phyloP scores from a whole-genome alignment of 139 green algal species.

The Closterium sp. region DNA sequence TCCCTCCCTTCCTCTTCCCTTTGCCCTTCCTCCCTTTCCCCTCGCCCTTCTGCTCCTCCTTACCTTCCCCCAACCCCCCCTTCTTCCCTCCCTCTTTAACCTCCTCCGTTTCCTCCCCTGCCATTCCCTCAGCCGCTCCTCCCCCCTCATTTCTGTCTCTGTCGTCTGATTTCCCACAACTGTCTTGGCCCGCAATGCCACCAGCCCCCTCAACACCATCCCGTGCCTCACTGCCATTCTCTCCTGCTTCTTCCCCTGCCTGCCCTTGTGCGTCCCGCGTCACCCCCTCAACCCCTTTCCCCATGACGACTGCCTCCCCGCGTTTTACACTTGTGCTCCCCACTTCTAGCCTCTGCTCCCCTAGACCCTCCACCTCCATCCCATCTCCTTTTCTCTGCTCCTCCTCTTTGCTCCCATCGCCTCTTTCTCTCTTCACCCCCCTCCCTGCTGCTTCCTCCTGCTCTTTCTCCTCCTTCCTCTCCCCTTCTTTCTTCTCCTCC shows the following conservation, averaged over 20 bases:
- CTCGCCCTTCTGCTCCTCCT: constrained; percentile 11
- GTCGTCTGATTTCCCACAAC: not conserved
- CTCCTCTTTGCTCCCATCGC: too few species aligned
- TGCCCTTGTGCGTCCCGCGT: not conserved
- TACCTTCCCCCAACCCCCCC: not conserved
- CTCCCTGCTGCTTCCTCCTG: not conserved
- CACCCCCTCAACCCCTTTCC: too few species aligned
- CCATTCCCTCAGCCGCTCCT: not conserved
- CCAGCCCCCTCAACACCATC: not conserved
- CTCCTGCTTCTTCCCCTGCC: not conserved
- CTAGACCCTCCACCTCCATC: not conserved
- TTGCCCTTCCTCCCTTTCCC: constrained; percentile 24
- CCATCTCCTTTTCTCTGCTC: not conserved
- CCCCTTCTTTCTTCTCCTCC: not conserved
- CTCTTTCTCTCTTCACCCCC: not conserved
- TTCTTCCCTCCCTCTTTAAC: not conserved
- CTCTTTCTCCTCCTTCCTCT: not conserved
- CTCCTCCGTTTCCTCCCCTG: constrained; percentile 11
- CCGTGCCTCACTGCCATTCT: too few species aligned
- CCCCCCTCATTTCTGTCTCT: not conserved
- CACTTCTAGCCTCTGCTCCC: not conserved
- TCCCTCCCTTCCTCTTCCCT: not conserved
- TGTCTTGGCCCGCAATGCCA: not conserved
- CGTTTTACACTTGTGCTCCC: not conserved
- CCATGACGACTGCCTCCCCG: not conserved